phyloP scores from a whole-genome alignment of 169 alveolate species.

The Plasmodium fragile region DNA sequence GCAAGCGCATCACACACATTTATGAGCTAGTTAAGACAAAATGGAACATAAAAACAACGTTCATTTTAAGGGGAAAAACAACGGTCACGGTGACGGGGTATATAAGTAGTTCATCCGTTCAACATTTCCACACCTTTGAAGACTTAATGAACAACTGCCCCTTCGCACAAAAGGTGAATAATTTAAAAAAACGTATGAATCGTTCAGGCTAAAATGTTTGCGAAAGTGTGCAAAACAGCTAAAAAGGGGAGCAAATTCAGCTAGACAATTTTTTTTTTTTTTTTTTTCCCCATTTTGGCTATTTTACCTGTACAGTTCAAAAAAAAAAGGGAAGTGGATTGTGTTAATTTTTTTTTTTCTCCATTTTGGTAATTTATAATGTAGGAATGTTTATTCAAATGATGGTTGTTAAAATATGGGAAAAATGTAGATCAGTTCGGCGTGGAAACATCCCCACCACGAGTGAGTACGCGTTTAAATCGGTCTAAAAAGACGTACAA shows the following conservation, averaged over 20 bases:
- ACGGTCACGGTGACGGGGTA: not conserved
- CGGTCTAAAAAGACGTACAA: not conserved
- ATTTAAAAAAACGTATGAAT: not conserved
- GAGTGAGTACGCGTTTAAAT: not conserved
- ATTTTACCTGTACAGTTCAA: slow-evolving; percentile 33
- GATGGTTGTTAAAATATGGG: not conserved
- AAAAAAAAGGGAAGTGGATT: not conserved
- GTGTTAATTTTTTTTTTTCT: slow-evolving; percentile 39
- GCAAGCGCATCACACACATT: not conserved
- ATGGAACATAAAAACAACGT: not conserved
- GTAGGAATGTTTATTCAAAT: slow-evolving; percentile 18
- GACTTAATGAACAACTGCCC: not conserved
- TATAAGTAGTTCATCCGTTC: not conserved
- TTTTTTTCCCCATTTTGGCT: slow-evolving; percentile 27
- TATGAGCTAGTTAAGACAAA: not conserved
- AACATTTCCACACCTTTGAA: not conserved
- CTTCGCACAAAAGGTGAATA: not conserved
- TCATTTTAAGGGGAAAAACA: not conserved
- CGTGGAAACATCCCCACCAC: not conserved
- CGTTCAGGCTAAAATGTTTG: not conserved
- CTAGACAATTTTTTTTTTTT: slow-evolving; percentile 17
- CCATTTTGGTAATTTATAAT: slow-evolving; percentile 14
- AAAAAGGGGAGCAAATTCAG: not conserved
- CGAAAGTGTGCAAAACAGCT: not conserved
- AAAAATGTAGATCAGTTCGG: not conserved